Base-by-base conservation (phyloP, 208 protist species). In the Wallacemonas sp. region DNA sequence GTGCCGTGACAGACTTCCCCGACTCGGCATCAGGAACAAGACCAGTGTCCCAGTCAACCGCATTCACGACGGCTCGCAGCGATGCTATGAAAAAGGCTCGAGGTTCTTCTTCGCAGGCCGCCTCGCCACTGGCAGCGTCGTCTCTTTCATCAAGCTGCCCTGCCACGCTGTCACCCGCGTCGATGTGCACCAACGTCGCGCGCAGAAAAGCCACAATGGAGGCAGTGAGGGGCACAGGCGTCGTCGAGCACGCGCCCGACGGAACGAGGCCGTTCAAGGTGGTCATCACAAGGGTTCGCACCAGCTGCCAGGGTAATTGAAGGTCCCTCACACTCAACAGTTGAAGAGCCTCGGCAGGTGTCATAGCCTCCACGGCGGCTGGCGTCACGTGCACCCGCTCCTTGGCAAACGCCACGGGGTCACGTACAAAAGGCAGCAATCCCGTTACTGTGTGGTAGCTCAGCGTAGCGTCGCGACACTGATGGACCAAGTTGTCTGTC, bases 401-500 rank as follows among this genome's bases (percentile, higher is more conserved):
- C 27, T 30, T 42, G 30, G 15, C 21, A 33, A 41, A 72, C 15
- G 51, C 27, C 12, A 69, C 36, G 12, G 31, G 54, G 3, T 41
- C 2, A 14, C 55, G 39, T 1, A 68, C 15, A 22, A 19, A 60
- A 19, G 39, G 47, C 21, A 72, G 41, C 15, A 72, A 34, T 2
- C 36, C 38, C 46, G 60, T 22, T 15, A 47, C 67, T 0, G 62
- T 34, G 14, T 19, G 15, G 17, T 46, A 49, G 15, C n/a, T 12
- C 5, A 53, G 59, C 22, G 9, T 8, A 2, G 27, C 9, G 17
- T 34, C 31, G 22, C 5, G 38, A 30, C 61, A 73, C 8, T 38
- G 51, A 1, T 22, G 41, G 19, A 77, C 38, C n/a, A 77, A 67
- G 15, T 34, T 31, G 41, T 74, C 65, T 1, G 66, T 65, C n/a